Evolutionary conservation across 2,329 filamentous ascomycete species (phyloP).

Genomic region (Byssothecium circinans): DNA sequence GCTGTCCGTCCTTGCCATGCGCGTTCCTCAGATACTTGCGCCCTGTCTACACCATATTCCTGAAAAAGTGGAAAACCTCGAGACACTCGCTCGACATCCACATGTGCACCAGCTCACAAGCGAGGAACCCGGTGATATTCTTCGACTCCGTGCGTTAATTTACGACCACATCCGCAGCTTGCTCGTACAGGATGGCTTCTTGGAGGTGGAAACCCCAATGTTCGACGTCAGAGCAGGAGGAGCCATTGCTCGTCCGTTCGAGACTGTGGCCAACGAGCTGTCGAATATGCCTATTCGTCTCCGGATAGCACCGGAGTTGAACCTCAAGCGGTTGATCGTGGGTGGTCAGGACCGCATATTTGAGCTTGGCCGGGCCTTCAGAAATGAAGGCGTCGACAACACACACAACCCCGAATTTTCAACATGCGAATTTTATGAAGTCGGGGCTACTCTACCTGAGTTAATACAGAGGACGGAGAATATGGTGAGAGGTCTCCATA

Average conservation of each 20-base stretch:
- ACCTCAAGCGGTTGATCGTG: constrained; percentile 88
- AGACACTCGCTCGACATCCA: constrained; percentile 73
- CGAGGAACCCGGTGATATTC: constrained; percentile 64
- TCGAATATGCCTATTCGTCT: constrained; percentile 71
- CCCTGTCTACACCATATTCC: constrained; percentile 82
- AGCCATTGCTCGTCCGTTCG: constrained; percentile 82
- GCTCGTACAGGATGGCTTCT: constrained; percentile 70
- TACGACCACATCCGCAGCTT: constrained; percentile 73
- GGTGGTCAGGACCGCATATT: constrained; percentile 88
- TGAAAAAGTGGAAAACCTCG: constrained; percentile 66
- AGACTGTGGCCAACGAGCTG: constrained; percentile 77
- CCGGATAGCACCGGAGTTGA: constrained; percentile 90
- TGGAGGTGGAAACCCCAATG: constrained; percentile 90
- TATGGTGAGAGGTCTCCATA: constrained; percentile 56
- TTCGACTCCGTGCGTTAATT: constrained; percentile 74
- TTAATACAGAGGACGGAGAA: constrained; percentile 76
- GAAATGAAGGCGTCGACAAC: constrained; percentile 73
- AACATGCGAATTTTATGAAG: constrained; percentile 94
- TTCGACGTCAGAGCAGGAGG: constrained; percentile 82
- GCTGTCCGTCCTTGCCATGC: constrained; percentile 69
- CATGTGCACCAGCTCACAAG: constrained; percentile 88
- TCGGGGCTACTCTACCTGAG: constrained; percentile 74
- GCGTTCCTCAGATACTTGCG: constrained; percentile 71
- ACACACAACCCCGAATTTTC: constrained; percentile 98
- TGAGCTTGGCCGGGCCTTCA: constrained; percentile 88